Evolutionary conservation across 805 yeast genomes (phyloP), one percentile per base, ranked within the genome.

Genomic region (Pichia exigua): DNA sequence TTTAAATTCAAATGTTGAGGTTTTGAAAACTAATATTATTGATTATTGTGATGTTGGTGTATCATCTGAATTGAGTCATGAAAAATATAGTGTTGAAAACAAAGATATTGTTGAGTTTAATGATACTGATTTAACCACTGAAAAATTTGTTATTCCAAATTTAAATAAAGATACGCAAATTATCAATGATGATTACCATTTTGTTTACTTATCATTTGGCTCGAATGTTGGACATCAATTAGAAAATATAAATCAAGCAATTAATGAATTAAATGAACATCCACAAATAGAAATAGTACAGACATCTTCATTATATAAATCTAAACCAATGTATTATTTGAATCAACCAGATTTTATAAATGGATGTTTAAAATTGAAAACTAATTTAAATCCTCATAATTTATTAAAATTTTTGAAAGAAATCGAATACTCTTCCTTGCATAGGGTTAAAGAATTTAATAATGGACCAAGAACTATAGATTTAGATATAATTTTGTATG

Each of bases 401-500:
- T 69, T 94, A 17, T 69, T 94, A 32, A 64, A 65, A 21, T 67
- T 74, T 10, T 67, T 91, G 52, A 92, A 94, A 62, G 71, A 76
- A 26, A 85, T 94, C 44, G 99, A 94, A 66, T 88, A 88, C 60
- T 73, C 80, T 9, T 76, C 76, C 15, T 71, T 91, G 38, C 72
- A 77, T 6, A 72, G 99, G 43, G 83, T 83, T 22, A 94, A 94
- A 64, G 69, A 81, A 43, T 75, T 88, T 57, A 91, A 86, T 15
- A 94, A 94, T 65, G 97, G 99, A 0, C 99, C 99, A 10, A 74
- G 99, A 52, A 71, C 87, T 13, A 86, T 94, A 49, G 99, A 94
- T 63, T 73, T 94, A 47, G 99, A 94, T 67, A 87, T 94, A 15
- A 59, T 92, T 15, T 68, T 92, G 22, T 92, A 81, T 63, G 94